Conservation (phyloP, 257 asterid genomes). For the Nemophila menziesii region DNA sequence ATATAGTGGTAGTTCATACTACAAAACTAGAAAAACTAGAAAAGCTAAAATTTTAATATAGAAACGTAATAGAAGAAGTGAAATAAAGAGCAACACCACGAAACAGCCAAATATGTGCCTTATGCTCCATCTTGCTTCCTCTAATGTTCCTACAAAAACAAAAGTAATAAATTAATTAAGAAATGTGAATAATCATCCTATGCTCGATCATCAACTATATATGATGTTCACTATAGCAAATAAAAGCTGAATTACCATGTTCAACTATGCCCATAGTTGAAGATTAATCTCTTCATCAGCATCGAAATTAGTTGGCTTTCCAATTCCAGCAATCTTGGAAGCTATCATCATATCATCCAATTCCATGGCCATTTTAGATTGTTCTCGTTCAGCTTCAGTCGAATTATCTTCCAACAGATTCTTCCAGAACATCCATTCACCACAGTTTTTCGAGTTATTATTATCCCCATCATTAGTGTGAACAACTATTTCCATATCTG, state of each 20-base stretch:
- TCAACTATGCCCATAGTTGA: conserved; percentile 8
- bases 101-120: no score
- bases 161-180: no score
- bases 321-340: conserved; percentile 11
- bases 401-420: conserved; percentile 6
- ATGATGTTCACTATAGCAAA: no score
- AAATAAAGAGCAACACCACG: no score
- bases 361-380: conserved; percentile 7
- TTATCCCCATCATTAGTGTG: neutral
- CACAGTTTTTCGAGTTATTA: neutral
- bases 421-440: neutral
- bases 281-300: conserved; percentile 13
- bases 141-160: neutral
- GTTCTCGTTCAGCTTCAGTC: conserved; percentile 4
- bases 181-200: neutral
- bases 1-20: neutral
- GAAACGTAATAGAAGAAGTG: neutral
- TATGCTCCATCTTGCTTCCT: neutral
- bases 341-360: conserved; percentile 15
- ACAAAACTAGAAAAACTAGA: neutral
- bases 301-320: conserved; percentile 9
- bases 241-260: neutral
- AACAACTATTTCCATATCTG: neutral
- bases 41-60: no score
- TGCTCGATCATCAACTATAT: no score